Percentiles rank a stretch among this genome's conserved stretches.
Evolutionary conservation across 2,329 filamentous ascomycete genomes (phyloP).

Genomic region (Pyrenochaeta sp.): DNA sequence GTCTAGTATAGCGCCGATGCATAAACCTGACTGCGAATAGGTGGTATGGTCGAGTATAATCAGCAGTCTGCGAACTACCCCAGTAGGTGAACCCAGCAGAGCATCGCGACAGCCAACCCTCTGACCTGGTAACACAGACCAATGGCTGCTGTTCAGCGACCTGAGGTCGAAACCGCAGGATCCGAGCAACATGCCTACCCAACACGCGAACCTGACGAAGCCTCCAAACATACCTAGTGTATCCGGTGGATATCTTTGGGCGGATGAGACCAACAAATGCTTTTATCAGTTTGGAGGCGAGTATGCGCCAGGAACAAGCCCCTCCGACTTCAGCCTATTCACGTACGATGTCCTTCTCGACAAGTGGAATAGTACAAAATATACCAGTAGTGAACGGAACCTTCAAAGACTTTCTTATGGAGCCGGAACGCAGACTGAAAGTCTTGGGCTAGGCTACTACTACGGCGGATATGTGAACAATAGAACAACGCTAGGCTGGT

Average conservation of each 20-base stretch:
- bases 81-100: conserved; percentile 54
- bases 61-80: conserved; percentile 56
- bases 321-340: conserved; percentile 60
- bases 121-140: conserved; percentile 51
- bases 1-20: too few relatives aligned
- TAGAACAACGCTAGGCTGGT: conserved; percentile 61
- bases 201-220: conserved; percentile 66
- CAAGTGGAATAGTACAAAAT: conserved; percentile 60
- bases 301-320: conserved; percentile 48
- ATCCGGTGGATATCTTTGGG: conserved; percentile 62
- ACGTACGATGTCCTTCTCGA: conserved; percentile 65
- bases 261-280: conserved; percentile 67
- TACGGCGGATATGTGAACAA: conserved; percentile 69
- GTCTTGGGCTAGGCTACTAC: conserved; percentile 65
- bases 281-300: conserved; percentile 71
- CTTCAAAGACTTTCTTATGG: conserved; percentile 63
- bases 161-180: conserved; percentile 53
- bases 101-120: neutral
- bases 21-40: neutral
- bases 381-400: conserved; percentile 40
- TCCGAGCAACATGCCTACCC: conserved; percentile 56
- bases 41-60: conserved; percentile 17
- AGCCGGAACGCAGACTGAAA: conserved; percentile 63
- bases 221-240: conserved; percentile 63
- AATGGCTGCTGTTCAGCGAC: conserved; percentile 65